These are phyloP conservation scores for Trichoderma asperellum DNA, from an alignment of 2,329 filamentous ascomycete genomes.

Conservation along the genomic window DNA sequence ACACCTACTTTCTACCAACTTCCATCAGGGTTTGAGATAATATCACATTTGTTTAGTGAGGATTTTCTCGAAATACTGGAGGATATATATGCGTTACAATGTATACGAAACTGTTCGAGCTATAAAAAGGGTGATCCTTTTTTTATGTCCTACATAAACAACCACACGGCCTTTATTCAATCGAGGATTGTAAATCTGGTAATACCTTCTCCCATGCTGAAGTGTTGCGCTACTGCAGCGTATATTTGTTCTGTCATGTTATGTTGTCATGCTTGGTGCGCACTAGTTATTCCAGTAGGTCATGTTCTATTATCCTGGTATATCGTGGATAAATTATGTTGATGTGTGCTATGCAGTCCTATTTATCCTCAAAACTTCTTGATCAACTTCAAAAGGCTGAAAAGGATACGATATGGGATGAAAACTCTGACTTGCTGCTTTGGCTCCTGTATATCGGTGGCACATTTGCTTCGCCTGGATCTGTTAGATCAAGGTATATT, in stretches of 20 bases:
- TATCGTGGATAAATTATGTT: not conserved
- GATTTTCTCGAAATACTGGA: not conserved
- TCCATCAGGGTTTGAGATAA: not conserved
- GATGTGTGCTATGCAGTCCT: not conserved
- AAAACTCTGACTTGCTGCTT: not conserved
- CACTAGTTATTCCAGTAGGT: not conserved
- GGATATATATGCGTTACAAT: slow-evolving; percentile 3
- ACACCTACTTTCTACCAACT: not conserved
- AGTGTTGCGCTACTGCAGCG: not conserved
- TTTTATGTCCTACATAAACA: slow-evolving; percentile 3
- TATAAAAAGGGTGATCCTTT: slow-evolving; percentile 5
- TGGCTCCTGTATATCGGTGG: slow-evolving; percentile 4
- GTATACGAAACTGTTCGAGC: not conserved
- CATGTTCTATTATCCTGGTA: not conserved
- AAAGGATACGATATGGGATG: not conserved
- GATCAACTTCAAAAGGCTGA: not conserved
- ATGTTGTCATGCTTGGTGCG: slow-evolving; percentile 4
- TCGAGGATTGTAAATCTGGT: not conserved
- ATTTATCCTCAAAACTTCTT: slow-evolving; percentile 6
- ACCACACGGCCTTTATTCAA: slow-evolving; percentile 5
- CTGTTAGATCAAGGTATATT: not conserved
- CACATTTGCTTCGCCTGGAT: not conserved
- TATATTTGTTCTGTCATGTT: slow-evolving; percentile 10
- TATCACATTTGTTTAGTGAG: not conserved
- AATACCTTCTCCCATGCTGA: not conserved